Conservation (phyloP, 208 protist genomes). For the Trypanosomatidae sp. region DNA sequence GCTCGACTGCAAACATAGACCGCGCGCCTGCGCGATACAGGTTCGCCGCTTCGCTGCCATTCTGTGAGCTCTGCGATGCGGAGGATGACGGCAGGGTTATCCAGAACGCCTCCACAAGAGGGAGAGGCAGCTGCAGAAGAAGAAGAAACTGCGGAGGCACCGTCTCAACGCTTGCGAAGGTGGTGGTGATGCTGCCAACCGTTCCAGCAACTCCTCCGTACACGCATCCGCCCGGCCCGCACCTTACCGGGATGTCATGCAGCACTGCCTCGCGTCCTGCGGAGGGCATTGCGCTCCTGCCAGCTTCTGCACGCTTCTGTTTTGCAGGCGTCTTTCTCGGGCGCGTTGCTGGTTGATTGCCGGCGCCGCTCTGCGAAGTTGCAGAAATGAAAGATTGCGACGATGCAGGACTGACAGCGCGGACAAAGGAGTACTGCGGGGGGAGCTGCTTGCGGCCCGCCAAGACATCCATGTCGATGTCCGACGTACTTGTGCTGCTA, state of each 20-base stretch:
- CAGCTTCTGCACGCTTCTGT: background rate
- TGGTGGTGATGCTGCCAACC: background rate
- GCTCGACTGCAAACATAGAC: background rate
- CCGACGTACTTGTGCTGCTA: constrained; percentile 30
- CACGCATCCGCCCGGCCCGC: constrained; percentile 17
- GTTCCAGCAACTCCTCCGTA: constrained; percentile 1
- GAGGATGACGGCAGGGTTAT: constrained; percentile 12
- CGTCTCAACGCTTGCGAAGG: background rate
- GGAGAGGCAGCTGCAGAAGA: constrained; percentile 17
- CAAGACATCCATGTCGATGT: constrained; percentile 28
- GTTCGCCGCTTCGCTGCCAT: background rate
- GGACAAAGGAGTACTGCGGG: constrained; percentile 4
- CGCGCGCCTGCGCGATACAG: background rate
- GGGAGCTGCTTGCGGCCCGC: constrained; percentile 21
- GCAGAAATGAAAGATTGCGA: background rate
- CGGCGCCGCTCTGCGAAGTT: background rate
- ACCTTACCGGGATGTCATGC: constrained; percentile 17
- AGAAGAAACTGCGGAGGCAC: background rate
- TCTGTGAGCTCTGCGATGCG: background rate
- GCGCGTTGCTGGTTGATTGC: background rate
- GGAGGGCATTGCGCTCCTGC: background rate
- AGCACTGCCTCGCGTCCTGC: too few species aligned
- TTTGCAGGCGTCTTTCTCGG: background rate
- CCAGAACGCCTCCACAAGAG: constrained; percentile 29
- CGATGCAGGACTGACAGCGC: background rate